Percentiles rank a stretch among this genome's conserved stretches.
These are phyloP conservation scores for Nicotiana paniculata DNA, from an alignment of 257 asterid genomes.

Conservation along the genomic window DNA sequence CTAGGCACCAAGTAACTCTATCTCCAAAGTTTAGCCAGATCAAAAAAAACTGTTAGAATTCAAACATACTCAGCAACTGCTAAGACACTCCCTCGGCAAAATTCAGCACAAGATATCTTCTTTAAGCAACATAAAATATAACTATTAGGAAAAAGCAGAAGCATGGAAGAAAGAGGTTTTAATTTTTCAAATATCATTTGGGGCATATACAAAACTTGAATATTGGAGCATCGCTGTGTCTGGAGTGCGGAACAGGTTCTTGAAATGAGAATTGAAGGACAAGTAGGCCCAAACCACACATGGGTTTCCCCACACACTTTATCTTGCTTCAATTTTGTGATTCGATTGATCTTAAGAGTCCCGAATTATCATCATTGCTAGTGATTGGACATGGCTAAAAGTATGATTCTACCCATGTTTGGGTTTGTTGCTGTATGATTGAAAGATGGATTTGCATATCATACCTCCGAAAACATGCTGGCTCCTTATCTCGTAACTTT, in stretches of 20 bases:
- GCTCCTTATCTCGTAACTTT: neutral
- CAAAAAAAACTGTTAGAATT: neutral
- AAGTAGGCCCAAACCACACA: slow-evolving; percentile 53
- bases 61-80: neutral
- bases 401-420: slow-evolving; percentile 17
- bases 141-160: neutral
- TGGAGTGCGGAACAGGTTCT: neutral
- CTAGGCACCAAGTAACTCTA: neutral
- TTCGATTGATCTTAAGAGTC: slow-evolving; percentile 16
- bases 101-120: neutral
- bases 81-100: neutral
- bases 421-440: slow-evolving; percentile 31
- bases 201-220: slow-evolving; percentile 6
- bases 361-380: slow-evolving; percentile 32
- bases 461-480: slow-evolving; percentile 5
- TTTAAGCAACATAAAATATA: neutral
- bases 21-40: neutral
- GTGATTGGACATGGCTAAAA: slow-evolving; percentile 23
- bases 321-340: slow-evolving; percentile 1
- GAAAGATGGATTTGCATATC: slow-evolving; percentile 12
- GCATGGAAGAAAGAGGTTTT: neutral
- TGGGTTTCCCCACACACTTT: slow-evolving; percentile 31
- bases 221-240: slow-evolving; percentile 17
- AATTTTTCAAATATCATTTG: neutral
- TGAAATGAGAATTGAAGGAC: slow-evolving; percentile 24